Percentiles rank a stretch among this genome's conserved stretches.
phyloP scores from a whole-genome alignment of 192 early-diverging fungal species.

The Coemansia sp. region DNA sequence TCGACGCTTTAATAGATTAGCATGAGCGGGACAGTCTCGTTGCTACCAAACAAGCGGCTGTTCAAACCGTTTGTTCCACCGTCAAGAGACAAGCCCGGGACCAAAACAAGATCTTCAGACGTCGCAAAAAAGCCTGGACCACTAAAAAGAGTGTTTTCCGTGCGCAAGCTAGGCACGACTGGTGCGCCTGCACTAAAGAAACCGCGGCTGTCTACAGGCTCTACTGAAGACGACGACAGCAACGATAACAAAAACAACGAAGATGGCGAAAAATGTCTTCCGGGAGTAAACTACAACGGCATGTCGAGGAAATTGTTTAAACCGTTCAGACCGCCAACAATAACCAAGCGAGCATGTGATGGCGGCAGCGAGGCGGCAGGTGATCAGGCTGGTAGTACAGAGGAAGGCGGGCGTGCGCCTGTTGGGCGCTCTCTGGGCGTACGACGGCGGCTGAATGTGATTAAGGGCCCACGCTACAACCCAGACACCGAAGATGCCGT shows the following conservation, averaged over 20 bases:
- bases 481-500: constrained; percentile 81
- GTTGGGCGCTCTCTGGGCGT: constrained; percentile 55
- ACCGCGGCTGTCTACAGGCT: constrained; percentile 7
- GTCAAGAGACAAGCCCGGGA: constrained; percentile 4
- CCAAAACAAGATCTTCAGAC: constrained; percentile 3
- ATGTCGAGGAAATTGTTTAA: constrained; percentile 48
- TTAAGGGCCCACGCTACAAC: constrained; percentile 71
- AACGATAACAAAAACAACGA: constrained; percentile 1
- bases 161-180: constrained; percentile 18
- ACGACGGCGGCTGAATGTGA: constrained; percentile 48
- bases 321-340: constrained; percentile 45
- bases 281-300: constrained; percentile 51
- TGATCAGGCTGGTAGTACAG: constrained; percentile 3
- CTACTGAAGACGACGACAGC: constrained; percentile 12
- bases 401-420: neutral
- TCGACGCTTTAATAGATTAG: neutral
- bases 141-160: constrained; percentile 35
- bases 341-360: constrained; percentile 8
- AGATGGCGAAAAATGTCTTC: constrained; percentile 26
- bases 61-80: constrained; percentile 51
- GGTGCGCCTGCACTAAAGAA: constrained; percentile 8
- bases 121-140: constrained; percentile 6
- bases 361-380: constrained; percentile 6
- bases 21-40: constrained; percentile 27
- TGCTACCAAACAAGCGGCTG: constrained; percentile 34